phyloP scores from a whole-genome alignment of 352 stramenopile genomes.

The Globisporangium middletonii region DNA sequence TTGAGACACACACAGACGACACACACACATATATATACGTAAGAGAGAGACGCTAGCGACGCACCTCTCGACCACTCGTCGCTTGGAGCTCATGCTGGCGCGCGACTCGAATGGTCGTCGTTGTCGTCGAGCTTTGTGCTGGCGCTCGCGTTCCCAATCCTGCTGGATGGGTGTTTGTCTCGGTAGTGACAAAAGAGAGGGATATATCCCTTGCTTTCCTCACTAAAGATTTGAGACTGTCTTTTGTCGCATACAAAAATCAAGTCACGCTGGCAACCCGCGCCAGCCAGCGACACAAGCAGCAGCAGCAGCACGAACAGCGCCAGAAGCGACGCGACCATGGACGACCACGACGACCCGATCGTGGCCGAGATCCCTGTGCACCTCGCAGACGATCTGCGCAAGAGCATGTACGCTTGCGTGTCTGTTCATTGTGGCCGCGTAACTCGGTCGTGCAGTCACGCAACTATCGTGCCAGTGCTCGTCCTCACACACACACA shows the following conservation, averaged over 20 bases:
- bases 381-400: constrained; percentile 66
- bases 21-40: background rate
- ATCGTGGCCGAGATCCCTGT: constrained; percentile 81
- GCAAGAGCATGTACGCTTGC: constrained; percentile 51
- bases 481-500: background rate
- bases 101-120: background rate
- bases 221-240: background rate
- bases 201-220: no score
- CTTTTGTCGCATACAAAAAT: background rate
- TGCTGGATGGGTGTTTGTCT: no score
- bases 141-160: no score
- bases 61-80: constrained; percentile 41
- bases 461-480: background rate
- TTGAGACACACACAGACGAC: background rate
- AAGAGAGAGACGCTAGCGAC: background rate
- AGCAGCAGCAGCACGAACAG: background rate
- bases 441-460: background rate
- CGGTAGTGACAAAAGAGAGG: no score
- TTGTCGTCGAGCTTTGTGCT: background rate
- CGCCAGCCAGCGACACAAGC: background rate
- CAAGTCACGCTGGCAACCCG: background rate
- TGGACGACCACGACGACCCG: constrained; percentile 45
- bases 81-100: constrained; percentile 9
- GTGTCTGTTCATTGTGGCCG: background rate
- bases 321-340: background rate